Base-by-base conservation (phyloP, 345 rosid species). In the Pistacia vera region DNA sequence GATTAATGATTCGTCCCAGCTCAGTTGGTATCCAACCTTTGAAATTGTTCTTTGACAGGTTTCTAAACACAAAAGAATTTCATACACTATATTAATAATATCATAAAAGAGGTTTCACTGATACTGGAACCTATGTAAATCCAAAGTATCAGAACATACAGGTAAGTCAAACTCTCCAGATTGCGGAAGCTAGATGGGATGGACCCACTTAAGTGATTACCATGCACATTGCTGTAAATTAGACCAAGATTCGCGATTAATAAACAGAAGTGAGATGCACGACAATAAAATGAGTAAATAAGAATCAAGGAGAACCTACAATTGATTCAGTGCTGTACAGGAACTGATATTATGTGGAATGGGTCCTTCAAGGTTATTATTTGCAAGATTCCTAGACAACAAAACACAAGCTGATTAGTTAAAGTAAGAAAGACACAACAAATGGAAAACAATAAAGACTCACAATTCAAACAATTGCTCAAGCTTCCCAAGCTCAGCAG, bases 391-490 rank as follows among this genome's bases (percentile, higher is more conserved):
- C 86, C 99, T 96, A 74, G 17, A 12, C 65, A 61, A 77, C 5
- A 11, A n/a, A 63, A 0, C 55, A 44, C 38, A 17, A 4, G 22
- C 2, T 2, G 38, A 70, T 54, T 25, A 69, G 16, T 28, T 33
- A 55, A 16, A 66, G 3, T 6, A 12, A 41, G 2, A 48, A 14
- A 30, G 1, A 58, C 14, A 49, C 20, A 18, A 22, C 41, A 44
- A 16, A 63, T 4, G 9, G 65, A 3, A 28, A 22, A 57, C 2
- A 63, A 48, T 1, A 35, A 36, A 63, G 18, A 72, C 98, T 80
- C 76, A 96, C 99, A 96, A 82, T 79, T 97, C 99, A 85, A 97
- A 97, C 81, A 97, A 82, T 76, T 91, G 93, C 10, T 86, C 99
- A 36, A 97, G 85, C 85, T 88, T 94, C 55, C 98, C 98, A 66